Percentiles rank a stretch among this genome's conserved stretches.
These are phyloP conservation scores for Lichina pygmaea DNA, from an alignment of 495 filamentous ascomycete species.

Conservation along the genomic window DNA sequence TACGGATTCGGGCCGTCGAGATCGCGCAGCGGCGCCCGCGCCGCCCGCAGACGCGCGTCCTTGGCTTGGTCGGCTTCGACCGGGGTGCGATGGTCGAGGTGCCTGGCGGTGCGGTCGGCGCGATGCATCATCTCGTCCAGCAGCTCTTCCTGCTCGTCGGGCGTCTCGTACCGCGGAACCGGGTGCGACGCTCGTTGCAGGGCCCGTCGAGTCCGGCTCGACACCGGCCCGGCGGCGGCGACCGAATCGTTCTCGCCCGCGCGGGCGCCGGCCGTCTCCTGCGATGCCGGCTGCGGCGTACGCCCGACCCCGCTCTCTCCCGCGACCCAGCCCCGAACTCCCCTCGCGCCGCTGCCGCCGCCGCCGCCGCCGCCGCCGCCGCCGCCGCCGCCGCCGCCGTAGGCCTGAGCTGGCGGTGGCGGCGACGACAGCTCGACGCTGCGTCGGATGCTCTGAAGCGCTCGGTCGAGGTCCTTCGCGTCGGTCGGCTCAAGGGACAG, in stretches of 20 bases:
- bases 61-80: conserved; percentile 12
- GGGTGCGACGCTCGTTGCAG: conserved; percentile 49
- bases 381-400: not conserved
- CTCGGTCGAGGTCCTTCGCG: conserved; percentile 50
- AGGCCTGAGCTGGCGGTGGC: conserved; percentile 19
- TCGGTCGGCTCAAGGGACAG: conserved; percentile 16
- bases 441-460: conserved; percentile 43
- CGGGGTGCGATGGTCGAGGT: conserved; percentile 22
- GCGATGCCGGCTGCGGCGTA: not conserved
- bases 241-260: conserved; percentile 34
- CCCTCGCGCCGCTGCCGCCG: conserved; percentile 25
- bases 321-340: too few relatives aligned
- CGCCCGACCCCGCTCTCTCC: too few relatives aligned
- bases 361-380: not conserved
- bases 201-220: conserved; percentile 60
- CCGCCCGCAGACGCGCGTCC: conserved; percentile 15
- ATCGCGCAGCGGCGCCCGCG: conserved; percentile 29
- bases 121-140: conserved; percentile 54
- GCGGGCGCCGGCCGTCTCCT: conserved; percentile 15
- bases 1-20: conserved; percentile 50
- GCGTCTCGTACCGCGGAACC: conserved; percentile 64
- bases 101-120: conserved; percentile 25
- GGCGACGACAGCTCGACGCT: conserved; percentile 22
- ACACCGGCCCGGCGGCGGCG: conserved; percentile 35
- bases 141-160: conserved; percentile 90